Conservation (phyloP, 2,329 filamentous ascomycete species). For the Neofusicoccum ribis region DNA sequence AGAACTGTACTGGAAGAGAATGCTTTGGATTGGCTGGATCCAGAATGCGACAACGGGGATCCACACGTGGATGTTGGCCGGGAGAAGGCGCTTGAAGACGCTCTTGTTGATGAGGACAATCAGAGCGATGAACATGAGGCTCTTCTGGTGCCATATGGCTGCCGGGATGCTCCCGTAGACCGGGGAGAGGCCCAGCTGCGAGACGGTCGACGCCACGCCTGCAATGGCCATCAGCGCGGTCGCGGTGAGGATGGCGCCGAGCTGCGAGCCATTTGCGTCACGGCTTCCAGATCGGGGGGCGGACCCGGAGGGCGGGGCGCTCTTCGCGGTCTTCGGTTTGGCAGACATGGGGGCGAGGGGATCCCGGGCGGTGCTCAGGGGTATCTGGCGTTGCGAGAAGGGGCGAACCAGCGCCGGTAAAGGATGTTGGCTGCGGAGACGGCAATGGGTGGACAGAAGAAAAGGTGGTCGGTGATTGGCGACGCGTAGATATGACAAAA, state of each 20-base stretch:
- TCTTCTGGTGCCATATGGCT: slow-evolving; percentile 66
- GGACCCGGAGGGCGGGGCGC: neutral
- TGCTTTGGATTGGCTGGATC: slow-evolving; percentile 71
- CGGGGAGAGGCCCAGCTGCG: slow-evolving; percentile 75
- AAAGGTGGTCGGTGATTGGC: slow-evolving; percentile 11
- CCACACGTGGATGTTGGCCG: slow-evolving; percentile 50
- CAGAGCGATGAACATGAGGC: slow-evolving; percentile 67
- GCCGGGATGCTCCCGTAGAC: slow-evolving; percentile 85
- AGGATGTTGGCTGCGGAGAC: neutral
- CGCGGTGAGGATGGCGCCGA: slow-evolving; percentile 32
- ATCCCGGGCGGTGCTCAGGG: slow-evolving; percentile 2
- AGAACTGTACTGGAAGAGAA: slow-evolving; percentile 67
- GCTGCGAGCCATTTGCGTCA: neutral
- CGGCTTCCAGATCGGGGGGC: neutral
- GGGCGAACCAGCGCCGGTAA: slow-evolving; percentile 3
- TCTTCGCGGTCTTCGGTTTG: neutral
- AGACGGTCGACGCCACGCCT: slow-evolving; percentile 68
- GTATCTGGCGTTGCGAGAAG: neutral
- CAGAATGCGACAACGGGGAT: slow-evolving; percentile 75
- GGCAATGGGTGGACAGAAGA: slow-evolving; percentile 4
- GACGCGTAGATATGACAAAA: slow-evolving; percentile 6
- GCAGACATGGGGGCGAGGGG: neutral
- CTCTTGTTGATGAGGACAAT: slow-evolving; percentile 71
- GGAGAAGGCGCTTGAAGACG: slow-evolving; percentile 53
- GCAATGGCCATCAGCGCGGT: slow-evolving; percentile 54